Conservation (phyloP, 2,329 filamentous ascomycete species). For the Stenocarpella maydis region DNA sequence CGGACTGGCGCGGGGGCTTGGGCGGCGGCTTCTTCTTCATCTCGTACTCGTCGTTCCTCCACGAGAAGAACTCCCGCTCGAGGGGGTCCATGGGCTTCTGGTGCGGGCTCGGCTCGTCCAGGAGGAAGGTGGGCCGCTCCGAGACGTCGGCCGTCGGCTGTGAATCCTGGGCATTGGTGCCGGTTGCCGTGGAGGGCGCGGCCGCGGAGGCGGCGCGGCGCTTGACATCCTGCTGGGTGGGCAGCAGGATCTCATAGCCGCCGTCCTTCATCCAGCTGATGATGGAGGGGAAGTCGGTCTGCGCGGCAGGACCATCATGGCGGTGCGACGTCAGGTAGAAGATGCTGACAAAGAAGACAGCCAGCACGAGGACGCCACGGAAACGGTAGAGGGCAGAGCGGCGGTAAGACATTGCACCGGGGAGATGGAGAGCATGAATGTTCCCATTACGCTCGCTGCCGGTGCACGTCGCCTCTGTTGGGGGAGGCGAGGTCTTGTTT, state of each 20-base stretch:
- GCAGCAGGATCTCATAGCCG: conserved; percentile 35
- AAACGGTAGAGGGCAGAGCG: conserved; percentile 34
- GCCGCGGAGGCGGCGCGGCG: conserved; percentile 4
- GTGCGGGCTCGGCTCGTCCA: conserved; percentile 32
- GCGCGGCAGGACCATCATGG: conserved; percentile 2
- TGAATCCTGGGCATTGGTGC: conserved; percentile 9
- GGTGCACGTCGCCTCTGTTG: not conserved
- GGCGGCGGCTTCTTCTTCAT: conserved; percentile 42
- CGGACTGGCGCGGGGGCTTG: conserved; percentile 43
- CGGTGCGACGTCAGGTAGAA: conserved; percentile 32
- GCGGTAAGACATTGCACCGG: conserved; percentile 35
- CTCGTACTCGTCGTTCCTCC: conserved; percentile 32
- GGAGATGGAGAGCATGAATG: conserved; percentile 2
- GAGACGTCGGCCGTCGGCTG: conserved; percentile 2
- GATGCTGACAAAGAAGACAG: conserved; percentile 31
- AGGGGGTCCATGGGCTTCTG: conserved; percentile 34
- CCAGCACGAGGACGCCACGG: conserved; percentile 29
- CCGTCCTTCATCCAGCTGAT: conserved; percentile 35
- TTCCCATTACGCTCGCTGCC: conserved; percentile 33
- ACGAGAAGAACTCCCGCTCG: conserved; percentile 31
- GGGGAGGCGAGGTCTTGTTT: conserved; percentile 17
- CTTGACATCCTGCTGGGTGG: conserved; percentile 32
- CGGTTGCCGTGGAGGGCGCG: not conserved
- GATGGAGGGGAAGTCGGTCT: conserved; percentile 29
- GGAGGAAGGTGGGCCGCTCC: conserved; percentile 11